Percentiles rank a stretch among this genome's conserved stretches.
Evolutionary conservation across 2,329 filamentous ascomycete species (phyloP).

Genomic region (Chrysoporthe puriensis): DNA sequence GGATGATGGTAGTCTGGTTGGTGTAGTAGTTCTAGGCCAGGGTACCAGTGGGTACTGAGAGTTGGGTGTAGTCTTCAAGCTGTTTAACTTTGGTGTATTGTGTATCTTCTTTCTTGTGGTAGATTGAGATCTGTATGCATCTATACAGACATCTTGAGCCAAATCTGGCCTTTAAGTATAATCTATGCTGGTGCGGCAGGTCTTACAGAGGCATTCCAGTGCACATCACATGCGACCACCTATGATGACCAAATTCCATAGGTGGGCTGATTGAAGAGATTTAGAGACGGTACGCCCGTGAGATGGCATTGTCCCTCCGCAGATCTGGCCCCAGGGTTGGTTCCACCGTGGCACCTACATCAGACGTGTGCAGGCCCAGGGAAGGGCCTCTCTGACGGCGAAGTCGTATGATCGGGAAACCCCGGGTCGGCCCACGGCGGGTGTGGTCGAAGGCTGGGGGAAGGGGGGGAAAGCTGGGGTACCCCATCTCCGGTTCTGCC

Average conservation of each 20-base stretch:
- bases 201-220: not conserved
- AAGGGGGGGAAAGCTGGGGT: slow-evolving; percentile 3
- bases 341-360: slow-evolving; percentile 20
- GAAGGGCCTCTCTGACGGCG: slow-evolving; percentile 21
- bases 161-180: not conserved
- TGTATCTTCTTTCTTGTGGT: not conserved
- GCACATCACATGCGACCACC: slow-evolving; percentile 13
- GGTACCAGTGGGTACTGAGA: not conserved
- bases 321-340: slow-evolving; percentile 24
- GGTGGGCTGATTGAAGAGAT: slow-evolving; percentile 28
- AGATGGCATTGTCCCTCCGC: slow-evolving; percentile 19
- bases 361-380: slow-evolving; percentile 14
- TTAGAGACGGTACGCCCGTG: slow-evolving; percentile 6
- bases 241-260: not conserved
- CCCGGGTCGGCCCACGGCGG: slow-evolving; percentile 28
- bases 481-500: slow-evolving; percentile 7
- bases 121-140: not conserved
- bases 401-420: slow-evolving; percentile 28
- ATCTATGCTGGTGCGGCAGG: not conserved
- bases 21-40: not conserved
- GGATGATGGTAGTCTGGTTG: not conserved
- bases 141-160: not conserved
- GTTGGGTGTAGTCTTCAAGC: not conserved
- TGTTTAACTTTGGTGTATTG: not conserved
- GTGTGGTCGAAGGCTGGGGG: not conserved